Evolutionary conservation across 1,284 basidiomycete genomes (phyloP), one percentile per base, ranked within the genome.

Genomic region (Rhodofomes roseus): DNA sequence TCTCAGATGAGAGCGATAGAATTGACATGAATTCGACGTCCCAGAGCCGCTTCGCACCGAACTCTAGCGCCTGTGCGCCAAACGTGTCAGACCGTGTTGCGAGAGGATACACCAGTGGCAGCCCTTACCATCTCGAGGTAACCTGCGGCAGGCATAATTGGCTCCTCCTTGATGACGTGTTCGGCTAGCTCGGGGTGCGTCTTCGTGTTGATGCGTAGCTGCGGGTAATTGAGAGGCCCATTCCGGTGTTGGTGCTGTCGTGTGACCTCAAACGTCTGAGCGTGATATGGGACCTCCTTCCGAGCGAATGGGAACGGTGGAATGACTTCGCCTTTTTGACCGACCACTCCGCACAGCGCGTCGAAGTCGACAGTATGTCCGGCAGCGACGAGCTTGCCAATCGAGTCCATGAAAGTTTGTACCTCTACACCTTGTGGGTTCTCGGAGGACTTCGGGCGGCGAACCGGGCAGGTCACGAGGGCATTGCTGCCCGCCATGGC

Each of bases 81-180:
- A n/a, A n/a, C 23, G 37, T 48, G n/a, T 9, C 31, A 4, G 50
- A 16, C 11, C 9, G n/a, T 6, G 31, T 7, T 6, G 46, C 18
- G 31, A 16, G 23, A 18, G 8, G 25, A 43, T 8, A 40, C 5
- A 22, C 65, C 18, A 36, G 7, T 36, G 34, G 12, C 34, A 36
- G 34, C 34, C 12, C 34, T 12, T 61, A 79, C 78, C 74, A 79
- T 76, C 60, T 80, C 79, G 2, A 80, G 55, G 59, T 69, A 80
- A 1, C 76, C 79, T 18, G 78, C 70, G 1, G 77, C 78, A 1
- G 79, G 78, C 71, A 81, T 74, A 56, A 80, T 79, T 0, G 78
- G 73, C 54, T 79, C 71, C 22, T 63, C 65, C 29, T 71, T 71
- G 53, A 80, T 76, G 44, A 79, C 66, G 62, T 81, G 79, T 29